Conservation (phyloP, 805 yeast species). For the Ogataea haglerorum region DNA sequence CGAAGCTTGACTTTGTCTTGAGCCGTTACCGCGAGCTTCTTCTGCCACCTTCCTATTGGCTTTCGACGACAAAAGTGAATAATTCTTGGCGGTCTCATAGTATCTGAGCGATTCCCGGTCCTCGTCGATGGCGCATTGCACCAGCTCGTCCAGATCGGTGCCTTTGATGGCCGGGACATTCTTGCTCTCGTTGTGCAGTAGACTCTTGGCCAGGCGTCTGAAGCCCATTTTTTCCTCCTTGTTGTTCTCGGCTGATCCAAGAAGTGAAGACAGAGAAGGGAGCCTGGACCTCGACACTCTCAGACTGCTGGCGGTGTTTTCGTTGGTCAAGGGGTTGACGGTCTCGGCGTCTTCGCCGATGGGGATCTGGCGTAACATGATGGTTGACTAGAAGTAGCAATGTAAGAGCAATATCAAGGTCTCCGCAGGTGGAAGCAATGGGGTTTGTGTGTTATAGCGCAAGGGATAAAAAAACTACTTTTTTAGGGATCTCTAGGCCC, state of each 20-base stretch:
- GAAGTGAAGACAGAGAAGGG: constrained; percentile 19
- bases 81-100: constrained; percentile 21
- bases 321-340: constrained; percentile 13
- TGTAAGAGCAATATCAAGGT: constrained; percentile 7
- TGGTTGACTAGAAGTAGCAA: constrained; percentile 2
- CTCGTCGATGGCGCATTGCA: constrained; percentile 7
- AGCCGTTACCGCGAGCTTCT: constrained; percentile 15
- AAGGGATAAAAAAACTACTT: constrained; percentile 3
- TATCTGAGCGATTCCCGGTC: constrained; percentile 16
- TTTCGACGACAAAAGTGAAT: constrained; percentile 15
- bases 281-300: constrained; percentile 16
- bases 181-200: constrained; percentile 19
- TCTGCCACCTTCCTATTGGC: constrained; percentile 15
- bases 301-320: constrained; percentile 10
- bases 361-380: constrained; percentile 21
- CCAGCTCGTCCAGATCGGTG: constrained; percentile 12
- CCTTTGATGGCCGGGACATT: constrained; percentile 7
- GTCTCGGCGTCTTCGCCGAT: constrained; percentile 16
- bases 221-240: constrained; percentile 25
- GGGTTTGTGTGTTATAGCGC: constrained; percentile 3
- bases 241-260: constrained; percentile 19
- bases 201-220: constrained; percentile 25
- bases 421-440: not conserved
- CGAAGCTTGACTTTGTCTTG: constrained; percentile 12
- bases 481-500: constrained; percentile 9